phyloP scores from a whole-genome alignment of 768 basidiomycete species.

The Tulasnella sp. region DNA sequence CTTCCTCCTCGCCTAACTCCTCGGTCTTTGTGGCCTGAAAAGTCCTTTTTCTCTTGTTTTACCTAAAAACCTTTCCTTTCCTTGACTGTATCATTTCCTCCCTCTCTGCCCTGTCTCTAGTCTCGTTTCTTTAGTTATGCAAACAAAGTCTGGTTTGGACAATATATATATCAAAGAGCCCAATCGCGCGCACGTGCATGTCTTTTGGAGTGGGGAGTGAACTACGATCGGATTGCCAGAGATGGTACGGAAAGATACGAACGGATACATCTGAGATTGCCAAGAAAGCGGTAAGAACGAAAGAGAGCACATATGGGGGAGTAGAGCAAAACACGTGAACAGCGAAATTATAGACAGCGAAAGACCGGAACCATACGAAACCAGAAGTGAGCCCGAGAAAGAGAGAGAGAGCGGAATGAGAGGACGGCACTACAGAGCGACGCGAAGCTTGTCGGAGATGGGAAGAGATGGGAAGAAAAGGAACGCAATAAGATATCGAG shows the following conservation, averaged over 20 bases:
- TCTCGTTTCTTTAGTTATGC: slow-evolving; percentile 1
- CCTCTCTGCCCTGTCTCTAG: neutral
- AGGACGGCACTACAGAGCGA: neutral
- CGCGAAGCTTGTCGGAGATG: neutral
- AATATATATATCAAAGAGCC: neutral
- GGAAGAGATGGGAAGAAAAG: neutral
- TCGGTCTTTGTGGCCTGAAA: slow-evolving; percentile 10
- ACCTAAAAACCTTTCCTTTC: neutral
- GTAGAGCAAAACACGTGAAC: neutral
- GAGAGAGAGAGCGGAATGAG: neutral
- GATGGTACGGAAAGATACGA: neutral
- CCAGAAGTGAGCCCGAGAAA: neutral
- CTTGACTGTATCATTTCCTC: slow-evolving; percentile 12
- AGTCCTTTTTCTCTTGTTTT: neutral
- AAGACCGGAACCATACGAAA: neutral
- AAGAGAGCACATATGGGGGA: neutral
- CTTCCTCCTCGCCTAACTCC: neutral
- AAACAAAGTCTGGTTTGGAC: slow-evolving; percentile 9
- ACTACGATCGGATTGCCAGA: no score
- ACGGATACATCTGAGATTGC: neutral
- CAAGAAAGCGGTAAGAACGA: neutral
- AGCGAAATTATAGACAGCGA: neutral
- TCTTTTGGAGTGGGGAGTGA: neutral
- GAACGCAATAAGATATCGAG: slow-evolving; percentile 10
- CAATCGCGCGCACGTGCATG: neutral